Evolutionary conservation across 192 early-diverging fungal species (phyloP).

Genomic region (Gaertneriomyces semiglobifer): DNA sequence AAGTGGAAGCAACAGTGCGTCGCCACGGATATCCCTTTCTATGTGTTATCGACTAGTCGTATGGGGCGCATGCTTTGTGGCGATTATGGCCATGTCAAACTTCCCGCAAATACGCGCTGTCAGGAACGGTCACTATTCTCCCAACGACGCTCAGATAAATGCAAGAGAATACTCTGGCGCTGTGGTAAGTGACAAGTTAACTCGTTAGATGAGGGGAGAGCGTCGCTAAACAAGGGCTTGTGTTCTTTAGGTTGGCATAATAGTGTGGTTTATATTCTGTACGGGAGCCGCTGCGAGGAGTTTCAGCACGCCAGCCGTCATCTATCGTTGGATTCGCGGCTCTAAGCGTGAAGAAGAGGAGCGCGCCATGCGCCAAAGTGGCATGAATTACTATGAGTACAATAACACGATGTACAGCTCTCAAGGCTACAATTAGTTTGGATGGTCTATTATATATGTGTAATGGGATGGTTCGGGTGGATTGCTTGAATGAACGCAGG

Average conservation of each 20-base stretch:
- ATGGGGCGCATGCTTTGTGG: slow-evolving; percentile 16
- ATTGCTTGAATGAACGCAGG: too few relatives aligned
- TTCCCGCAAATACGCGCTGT: slow-evolving; percentile 8
- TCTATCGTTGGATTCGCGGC: neutral
- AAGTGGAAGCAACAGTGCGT: neutral
- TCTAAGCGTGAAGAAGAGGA: too few relatives aligned
- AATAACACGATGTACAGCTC: too few relatives aligned
- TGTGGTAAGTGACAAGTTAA: neutral
- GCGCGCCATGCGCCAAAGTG: too few relatives aligned
- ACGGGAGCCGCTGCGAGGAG: slow-evolving; percentile 23
- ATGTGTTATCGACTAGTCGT: slow-evolving; percentile 25
- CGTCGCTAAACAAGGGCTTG: too few relatives aligned
- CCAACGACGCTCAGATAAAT: neutral
- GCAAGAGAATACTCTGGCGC: slow-evolving; percentile 24
- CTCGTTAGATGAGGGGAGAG: too few relatives aligned
- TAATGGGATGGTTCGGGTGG: too few relatives aligned
- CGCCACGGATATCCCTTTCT: slow-evolving; percentile 8
- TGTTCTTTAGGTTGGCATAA: slow-evolving; percentile 6
- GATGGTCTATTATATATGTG: too few relatives aligned
- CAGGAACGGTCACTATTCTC: neutral
- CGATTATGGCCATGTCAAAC: slow-evolving; percentile 12
- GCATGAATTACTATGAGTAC: too few relatives aligned
- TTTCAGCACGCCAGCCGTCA: slow-evolving; percentile 15
- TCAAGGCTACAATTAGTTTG: too few relatives aligned
- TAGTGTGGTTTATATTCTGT: slow-evolving; percentile 19